Conservation (phyloP, 495 filamentous ascomycete species). For the Aspergillus carlsbadensis region DNA sequence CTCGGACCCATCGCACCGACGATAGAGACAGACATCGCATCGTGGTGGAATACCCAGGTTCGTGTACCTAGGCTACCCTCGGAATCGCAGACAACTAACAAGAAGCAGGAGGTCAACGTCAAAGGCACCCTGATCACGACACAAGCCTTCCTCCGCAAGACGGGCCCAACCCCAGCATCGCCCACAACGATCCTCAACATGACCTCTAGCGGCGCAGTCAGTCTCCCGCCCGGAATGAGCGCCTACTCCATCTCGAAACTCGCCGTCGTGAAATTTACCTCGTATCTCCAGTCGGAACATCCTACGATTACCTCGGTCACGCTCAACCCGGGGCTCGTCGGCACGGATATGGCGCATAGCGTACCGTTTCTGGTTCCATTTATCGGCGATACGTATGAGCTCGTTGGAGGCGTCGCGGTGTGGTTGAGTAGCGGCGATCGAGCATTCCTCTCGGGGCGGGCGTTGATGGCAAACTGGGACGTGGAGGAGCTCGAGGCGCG, state of each 20-base stretch:
- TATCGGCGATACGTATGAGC: slow-evolving; percentile 6
- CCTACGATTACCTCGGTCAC: slow-evolving; percentile 37
- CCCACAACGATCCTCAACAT: slow-evolving; percentile 43
- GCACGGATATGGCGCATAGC: slow-evolving; percentile 32
- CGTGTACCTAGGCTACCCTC: no score
- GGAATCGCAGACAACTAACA: no score
- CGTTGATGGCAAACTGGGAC: slow-evolving; percentile 44
- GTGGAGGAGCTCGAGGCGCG: slow-evolving; percentile 40
- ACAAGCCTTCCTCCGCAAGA: slow-evolving; percentile 34
- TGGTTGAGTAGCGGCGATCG: slow-evolving; percentile 37
- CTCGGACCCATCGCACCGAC: slow-evolving; percentile 13
- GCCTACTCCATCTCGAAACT: slow-evolving; percentile 41
- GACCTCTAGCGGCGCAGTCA: slow-evolving; percentile 14
- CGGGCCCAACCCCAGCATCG: slow-evolving; percentile 10
- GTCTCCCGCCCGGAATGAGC: slow-evolving; percentile 31
- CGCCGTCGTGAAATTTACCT: slow-evolving; percentile 28
- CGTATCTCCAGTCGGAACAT: slow-evolving; percentile 29
- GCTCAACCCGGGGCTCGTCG: slow-evolving; percentile 39
- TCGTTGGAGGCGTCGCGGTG: slow-evolving; percentile 39
- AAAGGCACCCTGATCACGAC: slow-evolving; percentile 42
- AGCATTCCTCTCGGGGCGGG: slow-evolving; percentile 41
- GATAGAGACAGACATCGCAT: slow-evolving; percentile 24
- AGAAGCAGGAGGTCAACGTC: slow-evolving; percentile 39
- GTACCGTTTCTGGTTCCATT: neutral
- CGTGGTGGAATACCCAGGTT: slow-evolving; percentile 29